These are phyloP conservation scores for Baorangia bicolor DNA, from an alignment of 768 basidiomycete species.

Conservation along the genomic window DNA sequence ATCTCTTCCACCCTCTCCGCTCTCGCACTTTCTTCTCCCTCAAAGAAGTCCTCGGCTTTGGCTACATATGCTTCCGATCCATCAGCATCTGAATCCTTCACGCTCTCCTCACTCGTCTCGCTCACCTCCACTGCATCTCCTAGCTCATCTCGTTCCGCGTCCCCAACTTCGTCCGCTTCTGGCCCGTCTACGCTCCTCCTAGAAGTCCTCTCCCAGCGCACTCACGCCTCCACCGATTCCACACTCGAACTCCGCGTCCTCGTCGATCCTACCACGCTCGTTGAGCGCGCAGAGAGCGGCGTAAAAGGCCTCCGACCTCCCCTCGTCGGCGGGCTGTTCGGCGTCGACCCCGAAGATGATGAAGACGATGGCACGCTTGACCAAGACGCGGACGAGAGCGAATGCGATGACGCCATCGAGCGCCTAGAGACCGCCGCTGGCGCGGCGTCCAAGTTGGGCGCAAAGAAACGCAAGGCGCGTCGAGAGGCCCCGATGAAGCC, in stretches of 20 bases:
- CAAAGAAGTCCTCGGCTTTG: slow-evolving; percentile 7
- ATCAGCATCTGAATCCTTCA: slow-evolving; percentile 4
- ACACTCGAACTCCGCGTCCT: slow-evolving; percentile 80
- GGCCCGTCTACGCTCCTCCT: slow-evolving; percentile 47
- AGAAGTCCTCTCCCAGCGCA: slow-evolving; percentile 64
- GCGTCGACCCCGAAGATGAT: slow-evolving; percentile 47
- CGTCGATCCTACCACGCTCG: slow-evolving; percentile 65
- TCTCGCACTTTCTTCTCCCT: slow-evolving; percentile 18
- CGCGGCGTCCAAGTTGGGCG: slow-evolving; percentile 17
- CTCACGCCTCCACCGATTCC: slow-evolving; percentile 68
- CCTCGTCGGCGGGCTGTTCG: slow-evolving; percentile 36
- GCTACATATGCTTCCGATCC: neutral
- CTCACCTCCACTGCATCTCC: slow-evolving; percentile 5
- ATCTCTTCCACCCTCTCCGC: slow-evolving; percentile 11
- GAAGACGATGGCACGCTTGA: slow-evolving; percentile 36
- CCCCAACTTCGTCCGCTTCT: slow-evolving; percentile 28
- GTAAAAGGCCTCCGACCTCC: slow-evolving; percentile 60
- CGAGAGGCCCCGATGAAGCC: slow-evolving; percentile 46
- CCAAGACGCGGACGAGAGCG: slow-evolving; percentile 42
- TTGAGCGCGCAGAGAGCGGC: slow-evolving; percentile 61
- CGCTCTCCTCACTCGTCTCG: slow-evolving; percentile 15
- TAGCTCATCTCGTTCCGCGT: neutral
- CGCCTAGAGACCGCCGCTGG: slow-evolving; percentile 28
- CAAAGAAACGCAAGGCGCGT: slow-evolving; percentile 25
- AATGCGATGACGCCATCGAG: slow-evolving; percentile 36